These are phyloP conservation scores for Cryptococcus neoformans DNA, from an alignment of 1,284 basidiomycete genomes.

Conservation along the genomic window DNA sequence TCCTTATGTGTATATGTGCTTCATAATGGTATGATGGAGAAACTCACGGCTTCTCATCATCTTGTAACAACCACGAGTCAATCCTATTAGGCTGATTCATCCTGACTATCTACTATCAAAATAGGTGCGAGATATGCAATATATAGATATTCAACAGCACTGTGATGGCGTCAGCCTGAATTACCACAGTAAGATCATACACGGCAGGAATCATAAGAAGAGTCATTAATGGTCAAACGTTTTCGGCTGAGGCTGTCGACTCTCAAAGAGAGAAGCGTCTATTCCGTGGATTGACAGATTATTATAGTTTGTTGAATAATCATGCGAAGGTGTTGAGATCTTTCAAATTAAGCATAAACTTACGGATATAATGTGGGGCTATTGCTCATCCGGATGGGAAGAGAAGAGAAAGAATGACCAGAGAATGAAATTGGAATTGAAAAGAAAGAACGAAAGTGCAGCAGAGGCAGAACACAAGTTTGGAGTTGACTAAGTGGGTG, in stretches of 20 bases:
- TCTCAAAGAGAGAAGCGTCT: constrained; percentile 33
- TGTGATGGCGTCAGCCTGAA: neutral
- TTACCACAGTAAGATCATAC: neutral
- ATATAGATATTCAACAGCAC: neutral
- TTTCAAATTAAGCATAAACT: no score
- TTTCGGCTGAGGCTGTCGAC: constrained; percentile 37
- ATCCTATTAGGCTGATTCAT: constrained; percentile 95
- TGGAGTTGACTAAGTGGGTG: no score
- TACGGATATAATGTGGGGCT: no score
- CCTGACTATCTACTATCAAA: constrained; percentile 3
- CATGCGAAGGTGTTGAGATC: constrained; percentile 20
- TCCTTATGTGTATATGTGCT: no score
- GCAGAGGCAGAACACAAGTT: no score
- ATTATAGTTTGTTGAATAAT: constrained; percentile 44
- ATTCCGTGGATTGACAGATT: constrained; percentile 60
- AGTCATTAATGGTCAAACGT: constrained; percentile 24
- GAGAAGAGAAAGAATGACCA: no score
- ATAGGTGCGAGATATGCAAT: neutral
- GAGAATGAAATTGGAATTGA: no score
- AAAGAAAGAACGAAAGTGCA: no score
- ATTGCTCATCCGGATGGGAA: no score
- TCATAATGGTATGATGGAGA: neutral
- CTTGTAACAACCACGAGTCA: constrained; percentile 73
- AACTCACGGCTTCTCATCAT: constrained; percentile 87
- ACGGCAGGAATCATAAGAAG: constrained; percentile 6